These are phyloP conservation scores for Candida maltosa DNA, from an alignment of 805 yeast genomes.

Conservation along the genomic window DNA sequence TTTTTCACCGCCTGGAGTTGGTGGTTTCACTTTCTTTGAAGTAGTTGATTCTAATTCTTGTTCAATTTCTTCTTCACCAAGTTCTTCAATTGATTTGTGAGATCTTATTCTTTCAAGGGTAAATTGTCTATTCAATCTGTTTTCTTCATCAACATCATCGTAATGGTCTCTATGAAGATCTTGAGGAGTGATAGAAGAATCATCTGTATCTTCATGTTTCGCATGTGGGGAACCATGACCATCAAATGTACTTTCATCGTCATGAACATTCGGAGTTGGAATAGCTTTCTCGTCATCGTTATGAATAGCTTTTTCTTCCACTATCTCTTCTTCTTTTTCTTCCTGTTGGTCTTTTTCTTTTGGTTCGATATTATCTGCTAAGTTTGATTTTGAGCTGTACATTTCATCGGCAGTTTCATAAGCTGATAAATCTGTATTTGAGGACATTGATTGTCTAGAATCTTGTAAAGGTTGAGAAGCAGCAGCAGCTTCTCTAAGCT, in stretches of 20 bases:
- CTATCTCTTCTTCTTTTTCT: not conserved
- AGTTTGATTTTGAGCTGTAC: conserved; percentile 1
- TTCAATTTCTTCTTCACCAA: conserved; percentile 12
- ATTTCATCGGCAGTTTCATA: conserved; percentile 33
- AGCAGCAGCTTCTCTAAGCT: conserved; percentile 20
- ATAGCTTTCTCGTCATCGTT: not conserved
- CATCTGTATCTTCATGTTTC: no score
- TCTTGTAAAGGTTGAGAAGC: not conserved
- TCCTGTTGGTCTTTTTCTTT: conserved; percentile 1
- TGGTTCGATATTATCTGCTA: conserved; percentile 1
- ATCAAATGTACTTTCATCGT: conserved; percentile 1
- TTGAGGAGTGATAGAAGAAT: no score
- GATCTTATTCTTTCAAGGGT: conserved; percentile 18
- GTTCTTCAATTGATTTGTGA: conserved; percentile 15
- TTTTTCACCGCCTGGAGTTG: no score
- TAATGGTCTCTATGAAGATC: no score
- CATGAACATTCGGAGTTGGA: no score
- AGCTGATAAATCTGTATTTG: conserved; percentile 25
- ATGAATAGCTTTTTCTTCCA: not conserved
- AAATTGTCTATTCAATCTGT: conserved; percentile 12
- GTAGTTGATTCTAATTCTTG: conserved; percentile 2
- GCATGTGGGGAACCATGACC: no score
- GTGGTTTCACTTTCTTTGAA: conserved; percentile 2
- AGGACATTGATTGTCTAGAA: conserved; percentile 9
- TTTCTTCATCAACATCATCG: conserved; percentile 10